A percentile compares a stretch with the other conserved stretches of the same genome.
Evolutionary conservation across 805 yeast species (phyloP).

Genomic region (Metschnikowia orientalis): DNA sequence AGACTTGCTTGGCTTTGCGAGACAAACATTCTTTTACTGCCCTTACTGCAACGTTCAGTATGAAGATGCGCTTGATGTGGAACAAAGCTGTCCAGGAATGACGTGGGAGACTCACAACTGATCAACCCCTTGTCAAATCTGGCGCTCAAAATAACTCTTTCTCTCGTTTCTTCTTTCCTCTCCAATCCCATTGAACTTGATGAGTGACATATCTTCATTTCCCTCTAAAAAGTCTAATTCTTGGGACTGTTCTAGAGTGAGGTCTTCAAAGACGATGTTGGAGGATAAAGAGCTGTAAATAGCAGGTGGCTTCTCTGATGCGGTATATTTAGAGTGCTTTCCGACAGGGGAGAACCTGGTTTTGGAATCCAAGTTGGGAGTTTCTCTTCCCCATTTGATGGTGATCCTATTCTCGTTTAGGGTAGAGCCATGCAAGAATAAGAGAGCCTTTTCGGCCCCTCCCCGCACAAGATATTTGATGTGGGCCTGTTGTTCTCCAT

Average conservation of each 20-base stretch:
- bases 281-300: slow-evolving; percentile 17
- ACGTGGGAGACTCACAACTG: slow-evolving; percentile 3
- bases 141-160: slow-evolving; percentile 9
- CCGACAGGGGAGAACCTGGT: slow-evolving; percentile 8
- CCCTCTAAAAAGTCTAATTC: slow-evolving; percentile 16
- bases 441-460: slow-evolving; percentile 37
- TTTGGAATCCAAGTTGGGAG: slow-evolving; percentile 7
- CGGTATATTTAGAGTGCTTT: slow-evolving; percentile 12
- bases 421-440: slow-evolving; percentile 27
- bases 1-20: slow-evolving; percentile 6
- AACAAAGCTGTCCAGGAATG: slow-evolving; percentile 15
- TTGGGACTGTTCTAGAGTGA: slow-evolving; percentile 10
- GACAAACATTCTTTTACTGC: slow-evolving; percentile 13
- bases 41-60: slow-evolving; percentile 14
- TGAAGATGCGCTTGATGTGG: slow-evolving; percentile 9
- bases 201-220: slow-evolving; percentile 15
- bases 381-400: slow-evolving; percentile 31
- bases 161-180: slow-evolving; percentile 5
- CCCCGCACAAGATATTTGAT: slow-evolving; percentile 28
- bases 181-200: slow-evolving; percentile 15
- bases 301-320: slow-evolving; percentile 18
- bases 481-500: slow-evolving; percentile 20
- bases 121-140: background rate
- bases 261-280: slow-evolving; percentile 20
- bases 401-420: slow-evolving; percentile 27